A percentile compares a stretch with the other conserved stretches of the same genome.
Evolutionary conservation across 2,329 filamentous ascomycete species (phyloP).

Genomic region (Fusarium bactridioides): DNA sequence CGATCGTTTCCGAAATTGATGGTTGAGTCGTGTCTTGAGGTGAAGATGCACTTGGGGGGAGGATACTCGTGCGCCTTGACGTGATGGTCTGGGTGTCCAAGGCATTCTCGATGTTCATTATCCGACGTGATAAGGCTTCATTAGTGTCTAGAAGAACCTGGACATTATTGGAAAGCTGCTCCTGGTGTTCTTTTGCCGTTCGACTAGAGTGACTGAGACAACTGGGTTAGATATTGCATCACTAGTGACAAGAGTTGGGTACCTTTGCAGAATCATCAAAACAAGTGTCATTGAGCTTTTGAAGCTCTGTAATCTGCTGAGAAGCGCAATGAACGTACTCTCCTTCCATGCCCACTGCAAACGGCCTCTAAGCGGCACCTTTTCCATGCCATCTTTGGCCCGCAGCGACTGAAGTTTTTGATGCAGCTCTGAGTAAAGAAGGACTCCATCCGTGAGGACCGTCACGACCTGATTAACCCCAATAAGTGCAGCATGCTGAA

Average conservation of each 20-base stretch:
- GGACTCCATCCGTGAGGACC: neutral
- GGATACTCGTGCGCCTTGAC: neutral
- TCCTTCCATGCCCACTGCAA: slow-evolving; percentile 2
- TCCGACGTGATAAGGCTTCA: neutral
- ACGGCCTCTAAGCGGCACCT: neutral
- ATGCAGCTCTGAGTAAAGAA: slow-evolving; percentile 22
- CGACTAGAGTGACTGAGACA: too few species aligned
- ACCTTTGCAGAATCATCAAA: slow-evolving; percentile 1
- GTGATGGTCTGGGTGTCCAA: neutral
- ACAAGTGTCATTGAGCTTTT: slow-evolving; percentile 13
- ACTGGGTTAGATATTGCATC: too few species aligned
- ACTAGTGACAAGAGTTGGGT: too few species aligned
- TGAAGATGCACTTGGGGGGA: rapidly evolving
- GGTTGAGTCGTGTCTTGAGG: neutral
- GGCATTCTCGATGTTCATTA: slow-evolving; percentile 5
- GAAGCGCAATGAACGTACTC: neutral
- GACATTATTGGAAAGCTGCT: neutral
- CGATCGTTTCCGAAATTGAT: too few species aligned
- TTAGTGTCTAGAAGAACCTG: slow-evolving; percentile 5
- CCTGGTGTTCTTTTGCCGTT: neutral
- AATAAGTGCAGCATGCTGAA: neutral
- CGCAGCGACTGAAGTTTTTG: neutral
- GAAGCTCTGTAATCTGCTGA: neutral
- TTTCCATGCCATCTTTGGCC: rapidly evolving
- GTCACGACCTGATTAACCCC: neutral